Percentiles rank a stretch among this genome's conserved stretches.
phyloP scores from a whole-genome alignment of 225 moss, liverwort and hornwort species.

The Climacium dendroides region DNA sequence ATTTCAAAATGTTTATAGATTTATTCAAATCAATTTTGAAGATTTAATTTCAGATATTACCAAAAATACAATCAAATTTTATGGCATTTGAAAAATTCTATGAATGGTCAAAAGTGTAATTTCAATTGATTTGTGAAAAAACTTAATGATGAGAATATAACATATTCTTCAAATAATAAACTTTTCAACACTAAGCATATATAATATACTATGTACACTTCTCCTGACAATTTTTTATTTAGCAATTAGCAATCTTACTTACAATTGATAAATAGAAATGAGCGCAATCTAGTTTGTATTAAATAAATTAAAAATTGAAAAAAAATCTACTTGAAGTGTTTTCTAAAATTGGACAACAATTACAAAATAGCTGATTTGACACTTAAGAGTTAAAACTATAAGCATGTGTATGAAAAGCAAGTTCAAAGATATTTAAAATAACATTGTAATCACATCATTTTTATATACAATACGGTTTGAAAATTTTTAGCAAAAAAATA shows the following conservation, averaged over 20 bases:
- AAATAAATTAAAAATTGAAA: neutral
- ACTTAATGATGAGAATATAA: neutral
- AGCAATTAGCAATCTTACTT: neutral
- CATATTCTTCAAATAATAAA: neutral
- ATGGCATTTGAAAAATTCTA: too few species aligned
- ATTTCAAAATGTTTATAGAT: neutral
- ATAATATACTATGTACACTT: neutral
- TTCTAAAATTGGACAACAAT: neutral
- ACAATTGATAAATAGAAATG: neutral
- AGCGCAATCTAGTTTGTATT: neutral
- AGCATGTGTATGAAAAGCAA: accelerated
- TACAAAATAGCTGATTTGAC: neutral
- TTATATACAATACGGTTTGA: neutral
- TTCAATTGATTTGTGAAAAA: neutral
- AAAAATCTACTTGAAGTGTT: neutral
- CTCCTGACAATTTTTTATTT: neutral
- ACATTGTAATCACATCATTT: neutral
- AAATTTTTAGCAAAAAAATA: neutral
- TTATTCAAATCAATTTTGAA: neutral
- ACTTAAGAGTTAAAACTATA: neutral
- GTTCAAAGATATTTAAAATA: neutral
- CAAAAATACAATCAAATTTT: neutral
- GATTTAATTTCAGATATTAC: neutral
- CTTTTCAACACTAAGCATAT: neutral
- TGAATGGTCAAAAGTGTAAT: accelerated